Evolutionary conservation across 2,329 filamentous ascomycete genomes (phyloP).

Genomic region (Arthrocladium fulminans): DNA sequence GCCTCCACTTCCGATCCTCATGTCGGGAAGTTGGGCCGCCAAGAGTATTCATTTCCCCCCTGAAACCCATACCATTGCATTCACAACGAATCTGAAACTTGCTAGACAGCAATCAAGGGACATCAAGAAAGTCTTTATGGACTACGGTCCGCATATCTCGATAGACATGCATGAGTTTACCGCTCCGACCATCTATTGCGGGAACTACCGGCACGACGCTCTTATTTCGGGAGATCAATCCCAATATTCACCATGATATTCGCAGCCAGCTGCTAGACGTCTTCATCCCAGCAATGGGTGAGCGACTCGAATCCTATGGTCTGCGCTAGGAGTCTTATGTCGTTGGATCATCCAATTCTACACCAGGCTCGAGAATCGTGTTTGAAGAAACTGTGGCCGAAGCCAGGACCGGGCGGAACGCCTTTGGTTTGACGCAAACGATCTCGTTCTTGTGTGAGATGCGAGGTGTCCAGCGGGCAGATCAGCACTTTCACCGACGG

Average conservation of each 20-base stretch:
- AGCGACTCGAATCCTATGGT: neutral
- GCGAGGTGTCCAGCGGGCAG: slow-evolving; percentile 7
- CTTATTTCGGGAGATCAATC: slow-evolving; percentile 7
- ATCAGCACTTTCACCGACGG: slow-evolving; percentile 9
- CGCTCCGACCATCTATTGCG: slow-evolving; percentile 5
- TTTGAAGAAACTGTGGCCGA: slow-evolving; percentile 9
- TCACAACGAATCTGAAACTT: neutral
- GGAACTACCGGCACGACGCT: slow-evolving; percentile 5
- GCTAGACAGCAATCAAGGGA: slow-evolving; percentile 1
- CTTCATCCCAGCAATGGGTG: neutral
- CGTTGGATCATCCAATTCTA: neutral
- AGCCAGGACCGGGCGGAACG: slow-evolving; percentile 6
- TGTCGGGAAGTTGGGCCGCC: too few species aligned
- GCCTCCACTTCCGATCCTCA: too few species aligned
- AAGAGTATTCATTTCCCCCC: too few species aligned
- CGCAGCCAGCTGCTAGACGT: slow-evolving; percentile 1
- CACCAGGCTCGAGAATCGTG: neutral
- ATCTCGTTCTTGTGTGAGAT: slow-evolving; percentile 9
- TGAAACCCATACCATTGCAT: too few species aligned
- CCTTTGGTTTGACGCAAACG: slow-evolving; percentile 8
- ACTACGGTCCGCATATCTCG: slow-evolving; percentile 6
- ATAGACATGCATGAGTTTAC: slow-evolving; percentile 11
- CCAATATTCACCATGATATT: slow-evolving; percentile 8
- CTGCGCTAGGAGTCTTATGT: slow-evolving; percentile 8
- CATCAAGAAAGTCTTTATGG: slow-evolving; percentile 9